phyloP scores from a whole-genome alignment of 164 flowering plant genomes.

The Euptelea pleiosperma region DNA sequence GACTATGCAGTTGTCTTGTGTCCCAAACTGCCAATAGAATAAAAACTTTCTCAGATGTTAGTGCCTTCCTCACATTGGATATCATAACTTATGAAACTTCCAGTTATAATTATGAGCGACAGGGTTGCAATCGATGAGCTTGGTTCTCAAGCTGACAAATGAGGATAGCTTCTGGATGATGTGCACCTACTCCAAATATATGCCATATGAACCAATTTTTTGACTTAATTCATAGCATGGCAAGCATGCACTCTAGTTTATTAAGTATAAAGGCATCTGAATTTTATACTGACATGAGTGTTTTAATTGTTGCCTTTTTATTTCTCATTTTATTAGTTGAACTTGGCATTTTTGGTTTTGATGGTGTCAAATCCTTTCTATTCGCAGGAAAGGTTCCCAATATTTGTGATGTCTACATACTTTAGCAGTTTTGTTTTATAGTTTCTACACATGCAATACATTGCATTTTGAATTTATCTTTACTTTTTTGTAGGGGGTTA shows the following conservation, averaged over 20 bases:
- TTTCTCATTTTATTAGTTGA: not conserved
- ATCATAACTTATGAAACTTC: not conserved
- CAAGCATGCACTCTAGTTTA: no score
- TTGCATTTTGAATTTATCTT: constrained; percentile 10
- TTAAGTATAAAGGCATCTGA: no score
- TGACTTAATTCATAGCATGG: no score
- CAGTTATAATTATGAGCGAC: constrained; percentile 1
- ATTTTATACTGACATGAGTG: no score
- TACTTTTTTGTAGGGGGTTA: constrained; percentile 59
- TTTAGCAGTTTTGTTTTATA: not conserved
- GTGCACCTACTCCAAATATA: no score
- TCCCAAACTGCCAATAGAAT: no score
- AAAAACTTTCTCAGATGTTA: no score
- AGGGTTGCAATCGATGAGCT: not conserved
- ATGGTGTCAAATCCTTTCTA: not conserved
- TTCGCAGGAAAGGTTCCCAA: not conserved
- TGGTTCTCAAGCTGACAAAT: no score
- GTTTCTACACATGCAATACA: not conserved
- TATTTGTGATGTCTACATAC: not conserved
- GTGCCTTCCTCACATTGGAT: not conserved
- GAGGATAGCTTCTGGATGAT: no score
- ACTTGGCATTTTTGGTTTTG: not conserved
- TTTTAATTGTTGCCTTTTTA: not conserved
- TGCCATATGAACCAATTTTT: no score
- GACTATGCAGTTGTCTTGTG: no score